These are phyloP conservation scores for Aethionema arabicum DNA, from an alignment of 345 rosid genomes.

Conservation along the genomic window DNA sequence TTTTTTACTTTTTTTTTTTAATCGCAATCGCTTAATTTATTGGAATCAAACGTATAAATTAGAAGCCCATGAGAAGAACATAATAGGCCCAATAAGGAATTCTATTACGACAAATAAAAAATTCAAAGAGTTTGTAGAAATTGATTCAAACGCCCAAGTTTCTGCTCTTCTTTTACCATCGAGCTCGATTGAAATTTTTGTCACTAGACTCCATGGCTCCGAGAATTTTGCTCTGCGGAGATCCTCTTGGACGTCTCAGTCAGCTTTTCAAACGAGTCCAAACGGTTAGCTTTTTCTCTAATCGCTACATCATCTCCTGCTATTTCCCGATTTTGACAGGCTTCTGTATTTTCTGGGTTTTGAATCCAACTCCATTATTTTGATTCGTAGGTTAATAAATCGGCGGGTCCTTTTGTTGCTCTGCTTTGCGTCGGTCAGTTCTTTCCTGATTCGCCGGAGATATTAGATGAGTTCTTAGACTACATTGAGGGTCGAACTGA, in stretches of 20 bases:
- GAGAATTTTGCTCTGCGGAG: constrained; percentile 79
- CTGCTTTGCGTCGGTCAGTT: constrained; percentile 85
- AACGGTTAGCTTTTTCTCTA: constrained; percentile 48
- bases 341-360: constrained; percentile 30
- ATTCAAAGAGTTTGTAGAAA: too few species aligned
- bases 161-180: too few species aligned
- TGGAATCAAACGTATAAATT: too few species aligned
- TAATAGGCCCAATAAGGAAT: too few species aligned
- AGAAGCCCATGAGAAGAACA: too few species aligned
- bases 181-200: neutral
- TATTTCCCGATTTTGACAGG: neutral
- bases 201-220: constrained; percentile 55
- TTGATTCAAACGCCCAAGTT: too few species aligned
- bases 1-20: too few species aligned
- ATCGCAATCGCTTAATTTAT: too few species aligned
- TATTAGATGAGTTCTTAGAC: constrained; percentile 57
- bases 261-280: constrained; percentile 86
- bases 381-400: constrained; percentile 60
- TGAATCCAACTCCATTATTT: neutral
- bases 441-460: constrained; percentile 66
- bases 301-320: neutral
- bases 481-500: constrained; percentile 61
- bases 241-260: constrained; percentile 73
- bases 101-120: too few species aligned
- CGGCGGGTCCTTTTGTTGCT: constrained; percentile 81